phyloP scores from a whole-genome alignment of 768 basidiomycete genomes.

The Cystofilobasidium capitatum region DNA sequence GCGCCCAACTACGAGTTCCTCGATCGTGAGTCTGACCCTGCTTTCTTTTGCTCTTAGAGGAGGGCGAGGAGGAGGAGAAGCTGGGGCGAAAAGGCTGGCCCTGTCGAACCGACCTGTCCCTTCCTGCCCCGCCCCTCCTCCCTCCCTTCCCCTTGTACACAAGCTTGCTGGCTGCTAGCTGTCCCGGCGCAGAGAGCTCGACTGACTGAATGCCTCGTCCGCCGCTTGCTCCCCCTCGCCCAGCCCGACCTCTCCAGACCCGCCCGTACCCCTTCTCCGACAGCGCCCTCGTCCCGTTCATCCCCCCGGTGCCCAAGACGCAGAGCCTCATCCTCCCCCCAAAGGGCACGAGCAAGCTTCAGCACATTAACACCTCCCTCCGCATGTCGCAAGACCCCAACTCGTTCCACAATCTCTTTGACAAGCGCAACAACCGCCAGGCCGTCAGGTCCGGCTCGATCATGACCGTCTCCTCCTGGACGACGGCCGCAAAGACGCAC shows the following conservation, averaged over 20 bases:
- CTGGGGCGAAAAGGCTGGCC: neutral
- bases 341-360: constrained; percentile 69
- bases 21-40: constrained; percentile 8
- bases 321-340: constrained; percentile 40
- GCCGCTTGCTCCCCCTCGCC: neutral
- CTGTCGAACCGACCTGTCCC: neutral
- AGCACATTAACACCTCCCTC: constrained; percentile 56
- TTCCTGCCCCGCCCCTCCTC: neutral
- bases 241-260: constrained; percentile 19
- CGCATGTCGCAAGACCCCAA: constrained; percentile 57
- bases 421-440: constrained; percentile 50
- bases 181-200: no score
- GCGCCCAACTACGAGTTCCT: neutral
- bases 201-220: no score
- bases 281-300: constrained; percentile 46
- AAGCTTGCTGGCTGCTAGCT: neutral
- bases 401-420: constrained; percentile 60
- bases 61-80: neutral
- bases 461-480: constrained; percentile 54
- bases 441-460: constrained; percentile 77
- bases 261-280: constrained; percentile 62
- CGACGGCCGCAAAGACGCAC: constrained; percentile 63
- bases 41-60: neutral
- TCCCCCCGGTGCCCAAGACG: constrained; percentile 39
- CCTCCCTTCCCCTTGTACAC: neutral